phyloP scores from a whole-genome alignment of 1,139 yeast genomes.

The Magnusiomyces suaveolens region DNA sequence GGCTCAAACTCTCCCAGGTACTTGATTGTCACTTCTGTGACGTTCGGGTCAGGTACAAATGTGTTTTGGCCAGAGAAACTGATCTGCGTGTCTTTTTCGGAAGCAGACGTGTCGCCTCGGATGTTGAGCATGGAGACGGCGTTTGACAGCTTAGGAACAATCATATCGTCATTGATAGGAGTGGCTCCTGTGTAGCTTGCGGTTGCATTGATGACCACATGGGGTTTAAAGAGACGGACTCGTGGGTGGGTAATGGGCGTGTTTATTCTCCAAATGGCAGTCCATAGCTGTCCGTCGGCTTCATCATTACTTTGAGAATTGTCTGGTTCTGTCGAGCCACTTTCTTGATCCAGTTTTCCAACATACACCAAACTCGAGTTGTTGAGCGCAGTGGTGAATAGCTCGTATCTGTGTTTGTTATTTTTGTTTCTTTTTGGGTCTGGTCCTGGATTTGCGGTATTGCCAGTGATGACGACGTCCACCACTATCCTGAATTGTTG shows the following conservation, averaged over 20 bases:
- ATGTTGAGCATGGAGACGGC: not conserved
- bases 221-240: slow-evolving; percentile 22
- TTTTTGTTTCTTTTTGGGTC: slow-evolving; percentile 1
- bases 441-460: not conserved
- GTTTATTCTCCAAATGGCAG: slow-evolving; percentile 23
- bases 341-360: not conserved
- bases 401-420: slow-evolving; percentile 11
- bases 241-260: slow-evolving; percentile 26
- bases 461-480: not conserved
- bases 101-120: not conserved
- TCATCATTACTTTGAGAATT: not conserved
- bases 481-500: not conserved
- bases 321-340: not conserved
- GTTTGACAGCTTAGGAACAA: not conserved
- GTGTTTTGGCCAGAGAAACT: not conserved
- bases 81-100: not conserved
- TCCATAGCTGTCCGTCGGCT: slow-evolving; percentile 6
- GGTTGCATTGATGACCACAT: slow-evolving; percentile 9
- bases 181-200: not conserved
- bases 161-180: not conserved
- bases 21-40: slow-evolving; percentile 6
- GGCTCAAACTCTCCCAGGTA: slow-evolving; percentile 20
- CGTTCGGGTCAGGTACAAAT: not conserved
- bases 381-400: slow-evolving; percentile 11
- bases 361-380: not conserved